phyloP scores from a whole-genome alignment of 2,329 filamentous ascomycete genomes.

The Orbilia blumenaviensis region DNA sequence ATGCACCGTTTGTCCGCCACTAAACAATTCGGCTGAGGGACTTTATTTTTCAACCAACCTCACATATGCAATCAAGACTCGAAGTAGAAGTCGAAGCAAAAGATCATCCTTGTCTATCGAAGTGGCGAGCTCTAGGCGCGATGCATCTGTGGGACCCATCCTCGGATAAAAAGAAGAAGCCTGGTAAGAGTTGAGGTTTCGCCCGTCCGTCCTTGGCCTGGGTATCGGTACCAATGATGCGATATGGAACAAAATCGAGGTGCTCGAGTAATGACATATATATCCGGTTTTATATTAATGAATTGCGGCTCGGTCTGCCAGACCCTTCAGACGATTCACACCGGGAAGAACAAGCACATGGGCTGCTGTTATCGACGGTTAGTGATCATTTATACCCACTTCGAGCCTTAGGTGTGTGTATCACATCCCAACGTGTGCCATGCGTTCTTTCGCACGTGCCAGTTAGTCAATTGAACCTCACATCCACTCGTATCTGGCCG shows the following conservation, averaged over 20 bases:
- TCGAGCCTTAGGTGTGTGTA: no score
- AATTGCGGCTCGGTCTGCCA: slow-evolving; percentile 3
- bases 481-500: slow-evolving; percentile 37
- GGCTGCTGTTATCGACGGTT: background rate
- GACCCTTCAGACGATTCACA: slow-evolving; percentile 2
- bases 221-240: slow-evolving; percentile 20
- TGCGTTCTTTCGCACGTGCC: slow-evolving; percentile 31
- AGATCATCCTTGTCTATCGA: background rate
- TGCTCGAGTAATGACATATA: slow-evolving; percentile 18
- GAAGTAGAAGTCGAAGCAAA: background rate
- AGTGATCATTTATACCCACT: background rate
- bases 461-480: background rate
- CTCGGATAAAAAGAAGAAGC: slow-evolving; percentile 15
- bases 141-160: background rate
- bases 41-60: background rate
- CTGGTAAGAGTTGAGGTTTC: slow-evolving; percentile 11
- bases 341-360: background rate
- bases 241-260: slow-evolving; percentile 5
- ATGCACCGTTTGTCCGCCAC: background rate
- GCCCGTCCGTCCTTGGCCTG: slow-evolving; percentile 12
- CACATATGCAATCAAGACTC: background rate
- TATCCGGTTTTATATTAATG: slow-evolving; percentile 18
- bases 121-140: background rate
- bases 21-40: background rate
- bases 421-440: slow-evolving; percentile 1